These are phyloP conservation scores for Nicotiana knightiana DNA, from an alignment of 257 asterid genomes.

Conservation along the genomic window DNA sequence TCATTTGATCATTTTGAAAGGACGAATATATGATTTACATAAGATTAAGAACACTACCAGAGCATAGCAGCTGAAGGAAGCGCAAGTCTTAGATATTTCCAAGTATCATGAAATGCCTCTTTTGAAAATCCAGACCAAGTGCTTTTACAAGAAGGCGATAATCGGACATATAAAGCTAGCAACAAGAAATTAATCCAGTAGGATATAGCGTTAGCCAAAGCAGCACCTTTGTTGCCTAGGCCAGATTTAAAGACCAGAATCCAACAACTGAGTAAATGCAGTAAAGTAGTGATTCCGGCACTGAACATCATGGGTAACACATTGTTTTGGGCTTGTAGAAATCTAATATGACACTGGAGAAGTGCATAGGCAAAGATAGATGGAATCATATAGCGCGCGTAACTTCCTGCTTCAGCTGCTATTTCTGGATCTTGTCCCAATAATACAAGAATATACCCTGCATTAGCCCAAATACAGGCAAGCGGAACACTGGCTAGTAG, in stretches of 20 bases:
- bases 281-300: slow-evolving; percentile 16
- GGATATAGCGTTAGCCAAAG: slow-evolving; percentile 29
- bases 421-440: slow-evolving; percentile 29
- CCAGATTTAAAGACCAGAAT: slow-evolving; percentile 24
- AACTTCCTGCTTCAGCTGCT: slow-evolving; percentile 19
- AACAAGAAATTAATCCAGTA: slow-evolving; percentile 30
- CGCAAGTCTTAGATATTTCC: slow-evolving; percentile 4
- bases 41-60: slow-evolving; percentile 7
- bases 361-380: slow-evolving; percentile 17
- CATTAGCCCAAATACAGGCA: slow-evolving; percentile 14
- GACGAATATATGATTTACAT: background rate
- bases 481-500: slow-evolving; percentile 14
- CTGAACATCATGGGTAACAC: slow-evolving; percentile 23
- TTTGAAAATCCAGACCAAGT: slow-evolving; percentile 14
- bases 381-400: slow-evolving; percentile 26
- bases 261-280: slow-evolving; percentile 33
- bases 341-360: slow-evolving; percentile 24
- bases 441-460: slow-evolving; percentile 12
- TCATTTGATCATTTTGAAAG: no score
- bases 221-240: slow-evolving; percentile 31
- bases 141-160: slow-evolving; percentile 1
- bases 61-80: slow-evolving; percentile 21
- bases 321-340: slow-evolving; percentile 40
- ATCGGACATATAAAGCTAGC: slow-evolving; percentile 13
- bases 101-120: slow-evolving; percentile 2